phyloP scores from a whole-genome alignment of 2,329 filamentous ascomycete genomes.

The Periconia sp. region DNA sequence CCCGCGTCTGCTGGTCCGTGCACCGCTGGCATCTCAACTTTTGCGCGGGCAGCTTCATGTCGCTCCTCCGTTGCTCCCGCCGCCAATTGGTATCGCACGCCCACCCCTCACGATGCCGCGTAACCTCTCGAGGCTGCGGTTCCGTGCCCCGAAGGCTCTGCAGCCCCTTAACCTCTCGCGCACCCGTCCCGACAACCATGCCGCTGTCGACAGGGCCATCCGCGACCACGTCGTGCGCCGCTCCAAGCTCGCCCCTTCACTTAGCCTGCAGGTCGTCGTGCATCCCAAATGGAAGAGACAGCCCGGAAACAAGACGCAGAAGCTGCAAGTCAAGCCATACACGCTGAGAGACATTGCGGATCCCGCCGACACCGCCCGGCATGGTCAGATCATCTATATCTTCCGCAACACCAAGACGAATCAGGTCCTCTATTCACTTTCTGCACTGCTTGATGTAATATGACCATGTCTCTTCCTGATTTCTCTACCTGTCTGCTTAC shows the following conservation, averaged over 20 bases:
- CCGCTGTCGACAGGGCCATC: constrained; percentile 18
- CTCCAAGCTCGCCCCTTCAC: constrained; percentile 30
- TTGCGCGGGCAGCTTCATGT: constrained; percentile 9
- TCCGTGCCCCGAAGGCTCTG: constrained; percentile 22
- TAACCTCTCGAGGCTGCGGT: constrained; percentile 33
- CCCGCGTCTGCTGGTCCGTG: constrained; percentile 20
- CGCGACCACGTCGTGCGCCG: constrained; percentile 29
- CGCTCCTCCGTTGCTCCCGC: constrained; percentile 6
- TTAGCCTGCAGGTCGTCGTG: constrained; percentile 30
- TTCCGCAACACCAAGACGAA: constrained; percentile 68
- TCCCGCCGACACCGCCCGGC: constrained; percentile 32
- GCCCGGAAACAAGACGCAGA: constrained; percentile 12
- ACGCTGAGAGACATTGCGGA: constrained; percentile 51
- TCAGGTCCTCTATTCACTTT: constrained; percentile 69
- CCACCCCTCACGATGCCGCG: constrained; percentile 35
- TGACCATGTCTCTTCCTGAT: constrained; percentile 19
- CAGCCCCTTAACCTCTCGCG: constrained; percentile 22
- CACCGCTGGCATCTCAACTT: constrained; percentile 8
- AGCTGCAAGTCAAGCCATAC: constrained; percentile 26
- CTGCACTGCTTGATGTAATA: constrained; percentile 62
- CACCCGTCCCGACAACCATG: constrained; percentile 9
- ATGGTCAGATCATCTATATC: constrained; percentile 67
- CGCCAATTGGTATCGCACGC: constrained; percentile 14
- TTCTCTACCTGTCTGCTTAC: constrained; percentile 7
- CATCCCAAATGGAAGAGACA: constrained; percentile 28